These are phyloP conservation scores for Solanum rostratum DNA, from an alignment of 257 asterid species.

Conservation along the genomic window DNA sequence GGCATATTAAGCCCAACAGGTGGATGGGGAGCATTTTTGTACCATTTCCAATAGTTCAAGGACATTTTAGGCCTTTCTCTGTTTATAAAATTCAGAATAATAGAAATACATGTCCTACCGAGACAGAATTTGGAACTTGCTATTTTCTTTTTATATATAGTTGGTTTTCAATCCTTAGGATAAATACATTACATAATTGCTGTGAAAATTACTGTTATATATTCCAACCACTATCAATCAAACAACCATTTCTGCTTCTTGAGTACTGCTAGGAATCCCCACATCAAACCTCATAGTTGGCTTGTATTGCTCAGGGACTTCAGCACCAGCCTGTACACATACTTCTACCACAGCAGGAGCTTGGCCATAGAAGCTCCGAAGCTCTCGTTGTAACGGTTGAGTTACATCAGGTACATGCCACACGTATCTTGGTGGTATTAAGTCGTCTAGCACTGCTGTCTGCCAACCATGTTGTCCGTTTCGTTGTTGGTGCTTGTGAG, in stretches of 20 bases:
- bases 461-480: conserved; percentile 99
- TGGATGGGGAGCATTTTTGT: too few relatives aligned
- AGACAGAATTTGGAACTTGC: background rate
- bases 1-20: too few relatives aligned
- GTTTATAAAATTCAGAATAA: background rate
- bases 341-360: conserved; percentile 87
- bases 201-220: background rate
- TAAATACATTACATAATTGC: background rate
- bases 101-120: background rate
- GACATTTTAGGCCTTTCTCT: too few relatives aligned
- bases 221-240: conserved; percentile 8
- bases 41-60: too few relatives aligned
- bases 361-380: conserved; percentile 77
- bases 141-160: background rate
- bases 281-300: conserved; percentile 92
- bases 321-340: conserved; percentile 78
- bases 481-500: conserved; percentile 95
- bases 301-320: conserved; percentile 72
- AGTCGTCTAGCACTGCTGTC: conserved; percentile 63
- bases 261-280: conserved; percentile 60
- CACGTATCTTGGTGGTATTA: conserved; percentile 81
- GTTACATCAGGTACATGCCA: conserved; percentile 77
- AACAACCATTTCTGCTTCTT: conserved; percentile 93
- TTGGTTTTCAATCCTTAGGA: background rate
- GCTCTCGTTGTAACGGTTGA: conserved; percentile 46